phyloP scores from a whole-genome alignment of 1,284 basidiomycete species.

The Cerrena zonata region DNA sequence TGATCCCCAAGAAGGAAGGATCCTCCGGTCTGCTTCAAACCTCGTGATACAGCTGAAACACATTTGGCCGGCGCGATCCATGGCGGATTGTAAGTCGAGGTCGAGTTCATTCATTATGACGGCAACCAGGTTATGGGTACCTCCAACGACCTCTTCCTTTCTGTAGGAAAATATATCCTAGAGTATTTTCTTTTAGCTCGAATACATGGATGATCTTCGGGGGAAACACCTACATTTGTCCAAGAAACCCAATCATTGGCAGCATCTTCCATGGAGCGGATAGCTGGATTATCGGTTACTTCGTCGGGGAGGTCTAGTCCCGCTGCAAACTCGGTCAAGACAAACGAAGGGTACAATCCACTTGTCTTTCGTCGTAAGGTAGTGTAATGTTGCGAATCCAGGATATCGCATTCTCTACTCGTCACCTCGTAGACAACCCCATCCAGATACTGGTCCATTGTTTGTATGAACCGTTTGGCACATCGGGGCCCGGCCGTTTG shows the following conservation, averaged over 20 bases:
- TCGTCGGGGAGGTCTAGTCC: no score
- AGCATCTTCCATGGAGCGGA: conserved; percentile 31
- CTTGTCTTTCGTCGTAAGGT: conserved; percentile 27
- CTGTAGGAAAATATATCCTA: conserved; percentile 43
- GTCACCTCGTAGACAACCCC: conserved; percentile 31
- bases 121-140: conserved; percentile 39
- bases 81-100: conserved; percentile 33
- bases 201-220: background rate
- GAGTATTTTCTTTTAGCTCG: background rate
- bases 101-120: conserved; percentile 31
- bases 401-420: conserved; percentile 28
- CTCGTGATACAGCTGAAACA: conserved; percentile 33
- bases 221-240: conserved; percentile 35
- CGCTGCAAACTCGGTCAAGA: conserved; percentile 36
- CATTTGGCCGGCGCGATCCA: conserved; percentile 36
- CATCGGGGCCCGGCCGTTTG: conserved; percentile 13
- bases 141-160: conserved; percentile 35
- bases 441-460: conserved; percentile 33
- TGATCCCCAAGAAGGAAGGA: conserved; percentile 33
- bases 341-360: conserved; percentile 35
- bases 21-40: conserved; percentile 28
- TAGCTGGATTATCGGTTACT: conserved; percentile 33
- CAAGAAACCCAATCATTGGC: conserved; percentile 39
- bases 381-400: conserved; percentile 35
- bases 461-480: conserved; percentile 32